Evolutionary conservation across 176 grass and related monocot species (phyloP), one percentile per base, ranked within the genome.

Genomic region (Carex kokanica): DNA sequence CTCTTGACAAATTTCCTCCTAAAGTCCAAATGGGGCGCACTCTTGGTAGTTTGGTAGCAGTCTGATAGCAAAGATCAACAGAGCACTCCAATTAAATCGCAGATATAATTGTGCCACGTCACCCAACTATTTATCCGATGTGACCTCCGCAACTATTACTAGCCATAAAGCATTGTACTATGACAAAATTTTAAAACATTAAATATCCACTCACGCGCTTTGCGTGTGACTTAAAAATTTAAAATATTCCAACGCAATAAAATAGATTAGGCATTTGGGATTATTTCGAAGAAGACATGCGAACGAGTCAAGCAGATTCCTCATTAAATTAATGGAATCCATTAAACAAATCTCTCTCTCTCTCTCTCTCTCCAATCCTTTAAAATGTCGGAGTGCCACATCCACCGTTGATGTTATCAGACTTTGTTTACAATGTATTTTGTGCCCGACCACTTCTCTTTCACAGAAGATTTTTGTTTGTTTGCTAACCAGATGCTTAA

Each of bases 201-300:
- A 53, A 25, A 27, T 53, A 74, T 74, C 71, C 71, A 74, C 71
- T 74, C 71, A 74, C 71, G 45, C 45, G 71, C 71, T 74, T 74
- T 52, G 20, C 45, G 21, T 1, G 43, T 74, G 70, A 74, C 43
- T 74, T 15, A 52, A 51, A 47, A 73, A 24, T 15, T 12, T 3
- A 43, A n/a, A 51, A 13, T 27, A 21, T 72, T 45, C 68, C 40
- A 12, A 23, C 5, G 38, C 18, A 40, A 72, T 71, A 74, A 49
- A 74, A 74, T 49, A 8, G 20, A 27, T 74, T 10, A 2, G 70
- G n/a, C 18, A 64, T 64, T 64, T 64, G 10, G 40, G 9, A 25
- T 74, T 51, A 74, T 74, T 40, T 74, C 23, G n/a, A 27, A 2
- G 69, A 10, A 52, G 70, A 74, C 41, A 27, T 25, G 43, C 9